phyloP scores from a whole-genome alignment of 768 basidiomycete genomes.

The Trametes villosa region DNA sequence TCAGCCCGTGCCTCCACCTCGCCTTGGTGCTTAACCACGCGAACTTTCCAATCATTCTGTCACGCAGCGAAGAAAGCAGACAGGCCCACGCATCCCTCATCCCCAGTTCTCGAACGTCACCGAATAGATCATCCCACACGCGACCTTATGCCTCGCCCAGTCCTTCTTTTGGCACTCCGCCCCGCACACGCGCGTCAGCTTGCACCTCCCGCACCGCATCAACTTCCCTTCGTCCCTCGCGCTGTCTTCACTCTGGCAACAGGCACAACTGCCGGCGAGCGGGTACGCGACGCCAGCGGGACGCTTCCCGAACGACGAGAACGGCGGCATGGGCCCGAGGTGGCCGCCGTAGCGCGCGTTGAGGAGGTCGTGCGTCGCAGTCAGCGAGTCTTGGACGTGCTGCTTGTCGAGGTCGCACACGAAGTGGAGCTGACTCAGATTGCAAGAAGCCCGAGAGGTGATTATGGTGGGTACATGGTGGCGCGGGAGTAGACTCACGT shows the following conservation, averaged over 20 bases:
- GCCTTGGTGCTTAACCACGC: no score
- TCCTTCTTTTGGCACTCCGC: constrained; percentile 16
- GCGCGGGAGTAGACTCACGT: background rate
- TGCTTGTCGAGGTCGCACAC: constrained; percentile 13
- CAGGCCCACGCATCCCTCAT: background rate
- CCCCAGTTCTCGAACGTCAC: constrained; percentile 22
- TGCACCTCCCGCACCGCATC: constrained; percentile 15
- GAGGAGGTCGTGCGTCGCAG: constrained; percentile 1
- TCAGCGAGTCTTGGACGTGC: constrained; percentile 7
- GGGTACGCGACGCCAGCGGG: constrained; percentile 2
- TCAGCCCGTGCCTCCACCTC: no score
- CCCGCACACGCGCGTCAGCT: constrained; percentile 11
- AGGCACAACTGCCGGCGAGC: constrained; percentile 16
- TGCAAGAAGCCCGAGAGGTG: no score
- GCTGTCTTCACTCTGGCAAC: constrained; percentile 17
- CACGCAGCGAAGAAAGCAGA: no score
- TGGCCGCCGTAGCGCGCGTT: background rate
- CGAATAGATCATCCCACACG: constrained; percentile 5
- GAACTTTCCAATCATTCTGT: no score
- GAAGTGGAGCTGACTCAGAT: constrained; percentile 14
- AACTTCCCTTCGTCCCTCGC: no score
- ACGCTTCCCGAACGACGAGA: background rate
- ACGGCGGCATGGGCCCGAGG: constrained; percentile 1
- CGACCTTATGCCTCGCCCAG: constrained; percentile 16
- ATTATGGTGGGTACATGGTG: no score